These are phyloP conservation scores for Beauveria rudraprayagi DNA, from an alignment of 2,329 filamentous ascomycete species.

Conservation along the genomic window DNA sequence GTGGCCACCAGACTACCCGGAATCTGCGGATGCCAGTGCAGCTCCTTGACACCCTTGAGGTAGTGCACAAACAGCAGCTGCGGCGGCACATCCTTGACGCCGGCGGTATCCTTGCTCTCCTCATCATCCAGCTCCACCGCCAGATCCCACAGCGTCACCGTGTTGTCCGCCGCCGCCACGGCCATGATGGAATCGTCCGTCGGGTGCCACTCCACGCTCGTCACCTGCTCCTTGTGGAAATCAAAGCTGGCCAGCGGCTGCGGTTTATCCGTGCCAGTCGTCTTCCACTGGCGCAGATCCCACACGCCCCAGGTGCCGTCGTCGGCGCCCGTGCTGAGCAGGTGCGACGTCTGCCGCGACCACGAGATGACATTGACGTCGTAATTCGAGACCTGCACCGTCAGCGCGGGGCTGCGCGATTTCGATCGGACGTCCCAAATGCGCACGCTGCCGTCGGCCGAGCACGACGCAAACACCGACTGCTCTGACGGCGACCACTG, in stretches of 20 bases:
- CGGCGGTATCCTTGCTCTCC: constrained; percentile 83
- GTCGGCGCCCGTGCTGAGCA: constrained; percentile 87
- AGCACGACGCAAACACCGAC: constrained; percentile 90
- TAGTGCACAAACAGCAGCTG: constrained; percentile 96
- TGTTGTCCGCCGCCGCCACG: constrained; percentile 87
- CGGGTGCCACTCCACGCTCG: constrained; percentile 93
- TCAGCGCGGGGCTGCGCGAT: constrained; percentile 78
- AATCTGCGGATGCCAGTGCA: constrained; percentile 97
- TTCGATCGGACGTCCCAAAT: constrained; percentile 95
- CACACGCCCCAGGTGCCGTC: constrained; percentile 93
- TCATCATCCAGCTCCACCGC: constrained; percentile 96
- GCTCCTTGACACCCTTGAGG: constrained; percentile 87
- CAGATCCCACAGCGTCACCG: constrained; percentile 91
- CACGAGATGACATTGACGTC: constrained; percentile 97
- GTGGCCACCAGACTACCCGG: constrained; percentile 84
- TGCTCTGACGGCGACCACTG: constrained; percentile 94
- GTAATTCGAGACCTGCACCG: constrained; percentile 70
- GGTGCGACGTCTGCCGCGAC: constrained; percentile 80
- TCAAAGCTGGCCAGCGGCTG: constrained; percentile 86
- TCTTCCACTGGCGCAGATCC: constrained; percentile 93
- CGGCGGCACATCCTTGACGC: constrained; percentile 82
- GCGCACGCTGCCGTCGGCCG: constrained; percentile 87
- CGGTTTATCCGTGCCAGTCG: constrained; percentile 44
- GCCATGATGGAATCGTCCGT: constrained; percentile 93
- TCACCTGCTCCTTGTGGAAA: constrained; percentile 96